Evolutionary conservation across 257 asterid genomes (phyloP), one percentile per base, ranked within the genome.

Genomic region (Perilla frutescens): DNA sequence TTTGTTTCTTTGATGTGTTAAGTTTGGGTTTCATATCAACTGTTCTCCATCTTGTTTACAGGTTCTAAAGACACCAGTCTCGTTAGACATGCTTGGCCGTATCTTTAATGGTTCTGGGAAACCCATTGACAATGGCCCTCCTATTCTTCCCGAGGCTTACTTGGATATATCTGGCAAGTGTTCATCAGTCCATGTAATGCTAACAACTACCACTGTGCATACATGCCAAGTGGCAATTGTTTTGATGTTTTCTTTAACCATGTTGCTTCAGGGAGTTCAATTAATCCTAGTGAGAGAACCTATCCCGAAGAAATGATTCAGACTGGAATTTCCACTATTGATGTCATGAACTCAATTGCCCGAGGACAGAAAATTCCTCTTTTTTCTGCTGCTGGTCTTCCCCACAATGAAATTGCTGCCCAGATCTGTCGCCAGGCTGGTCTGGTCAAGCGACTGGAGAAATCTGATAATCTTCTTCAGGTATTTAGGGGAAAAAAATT

Each of bases 351-450:
- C 82, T 93, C 98, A 72, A 91, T 93, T 80, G 97, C 98, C 64
- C 90, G 98, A 66, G 98, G 98, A 74, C 98, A 93, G 85, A 93
- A 93, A 78, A 93, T 93, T 70, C 98, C 97, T 62, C 98, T 93
- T 65, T 93, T 93, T 64, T 93, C 98, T 44, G 98, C 98, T 74
- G 98, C 98, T 65, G 98, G 98, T 85, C 97, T 93, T 81, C 98
- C 97, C 63, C 98, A 93, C 86, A 93, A 93, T 84, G 98, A 93
- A 87, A 93, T 93, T 10, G 98, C 98, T 68, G 98, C 98, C 73
- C 98, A 93, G 85, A 93, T 93, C 71, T 93, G 98, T 83, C 97
- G 98, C 71, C 98, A 93, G 84, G 98, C 98, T 88, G 98, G 98
- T 85, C 86, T 93, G 83, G 98, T 93, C 75, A 93, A 91, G 77